These are phyloP conservation scores for Diaporthe humulicola DNA, from an alignment of 2,329 filamentous ascomycete species.

Conservation along the genomic window DNA sequence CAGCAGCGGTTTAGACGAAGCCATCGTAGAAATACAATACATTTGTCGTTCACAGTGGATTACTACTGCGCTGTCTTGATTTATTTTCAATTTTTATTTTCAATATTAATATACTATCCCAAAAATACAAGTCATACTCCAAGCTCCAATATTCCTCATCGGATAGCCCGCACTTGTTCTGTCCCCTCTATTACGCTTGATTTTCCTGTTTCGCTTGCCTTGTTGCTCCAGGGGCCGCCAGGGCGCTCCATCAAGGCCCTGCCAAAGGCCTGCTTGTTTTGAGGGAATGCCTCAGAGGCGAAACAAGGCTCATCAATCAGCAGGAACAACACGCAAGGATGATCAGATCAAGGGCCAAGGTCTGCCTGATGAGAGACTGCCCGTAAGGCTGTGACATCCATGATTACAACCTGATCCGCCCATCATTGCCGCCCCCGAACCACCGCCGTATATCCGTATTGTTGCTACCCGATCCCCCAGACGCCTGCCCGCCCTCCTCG, in stretches of 20 bases:
- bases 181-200: neutral
- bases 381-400: neutral
- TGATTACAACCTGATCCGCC: conserved; percentile 49
- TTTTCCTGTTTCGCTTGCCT: too few species aligned
- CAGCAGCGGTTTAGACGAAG: neutral
- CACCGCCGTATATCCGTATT: conserved; percentile 66
- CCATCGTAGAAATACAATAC: too few species aligned
- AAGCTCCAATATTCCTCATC: neutral
- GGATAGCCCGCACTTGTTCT: neutral
- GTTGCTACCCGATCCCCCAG: conserved; percentile 42
- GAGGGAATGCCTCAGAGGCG: neutral
- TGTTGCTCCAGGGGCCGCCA: neutral
- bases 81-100: conserved; percentile 1
- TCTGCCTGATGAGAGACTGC: neutral
- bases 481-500: conserved; percentile 45
- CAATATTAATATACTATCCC: neutral
- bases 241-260: neutral
- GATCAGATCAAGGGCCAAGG: neutral
- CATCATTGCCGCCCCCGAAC: conserved; percentile 66
- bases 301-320: neutral
- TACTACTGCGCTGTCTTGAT: neutral
- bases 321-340: neutral
- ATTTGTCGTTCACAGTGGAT: neutral
- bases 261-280: neutral
- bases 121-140: neutral